A percentile compares a stretch with the other conserved stretches of the same genome.
Conservation (phyloP, 1,139 yeast genomes). For the Magnusiomyces ingens region DNA sequence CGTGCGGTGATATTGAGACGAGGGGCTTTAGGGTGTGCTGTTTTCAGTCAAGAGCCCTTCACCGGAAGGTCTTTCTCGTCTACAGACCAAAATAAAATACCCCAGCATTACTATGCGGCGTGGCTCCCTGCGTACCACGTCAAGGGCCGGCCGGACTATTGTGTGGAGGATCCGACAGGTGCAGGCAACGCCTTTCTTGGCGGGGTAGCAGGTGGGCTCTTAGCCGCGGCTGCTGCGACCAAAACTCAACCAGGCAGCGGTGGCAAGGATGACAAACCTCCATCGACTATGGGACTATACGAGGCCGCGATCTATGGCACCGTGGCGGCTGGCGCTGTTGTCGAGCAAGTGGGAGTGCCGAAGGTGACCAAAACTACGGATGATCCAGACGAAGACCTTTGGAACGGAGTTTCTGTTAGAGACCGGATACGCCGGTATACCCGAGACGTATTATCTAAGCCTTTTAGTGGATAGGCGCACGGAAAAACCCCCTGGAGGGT, state of each 20-base stretch:
- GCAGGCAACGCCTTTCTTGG: slow-evolving; percentile 92
- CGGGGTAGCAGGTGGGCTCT: slow-evolving; percentile 59
- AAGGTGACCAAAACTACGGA: slow-evolving; percentile 5
- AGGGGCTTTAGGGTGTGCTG: slow-evolving; percentile 23
- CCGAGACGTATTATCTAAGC: no score
- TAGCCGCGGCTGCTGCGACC: slow-evolving; percentile 25
- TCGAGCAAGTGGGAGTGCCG: slow-evolving; percentile 77
- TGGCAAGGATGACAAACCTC: no score
- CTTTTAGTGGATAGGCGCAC: no score
- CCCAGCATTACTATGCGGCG: slow-evolving; percentile 11
- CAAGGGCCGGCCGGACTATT: slow-evolving; percentile 27
- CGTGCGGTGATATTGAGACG: slow-evolving; percentile 20
- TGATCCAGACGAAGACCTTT: slow-evolving; percentile 32
- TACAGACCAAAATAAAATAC: background rate
- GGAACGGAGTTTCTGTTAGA: slow-evolving; percentile 46
- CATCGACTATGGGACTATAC: no score
- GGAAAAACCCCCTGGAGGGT: no score
- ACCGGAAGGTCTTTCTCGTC: background rate
- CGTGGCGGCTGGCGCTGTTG: slow-evolving; percentile 69
- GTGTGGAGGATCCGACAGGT: slow-evolving; percentile 84
- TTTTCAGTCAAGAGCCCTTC: slow-evolving; percentile 12
- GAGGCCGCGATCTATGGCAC: slow-evolving; percentile 61
- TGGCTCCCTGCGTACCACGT: slow-evolving; percentile 74
- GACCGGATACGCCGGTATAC: slow-evolving; percentile 14
- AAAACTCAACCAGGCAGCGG: no score